phyloP scores from a whole-genome alignment of 345 rosid species.

The Microthlaspi erraticum region DNA sequence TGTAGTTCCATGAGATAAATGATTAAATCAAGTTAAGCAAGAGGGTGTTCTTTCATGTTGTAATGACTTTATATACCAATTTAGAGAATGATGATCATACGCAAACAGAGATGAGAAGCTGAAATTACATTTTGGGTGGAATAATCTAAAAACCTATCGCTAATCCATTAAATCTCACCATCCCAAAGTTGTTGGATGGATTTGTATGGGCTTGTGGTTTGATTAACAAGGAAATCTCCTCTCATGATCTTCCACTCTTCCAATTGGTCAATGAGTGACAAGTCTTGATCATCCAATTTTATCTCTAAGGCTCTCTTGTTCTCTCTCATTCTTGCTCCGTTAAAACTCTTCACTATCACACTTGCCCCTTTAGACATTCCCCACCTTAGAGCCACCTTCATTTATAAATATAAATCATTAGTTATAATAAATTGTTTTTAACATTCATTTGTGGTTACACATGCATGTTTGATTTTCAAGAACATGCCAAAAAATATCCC shows the following conservation, averaged over 20 bases:
- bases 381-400: slow-evolving; percentile 84
- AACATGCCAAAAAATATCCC: background rate
- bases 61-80: slow-evolving; percentile 34
- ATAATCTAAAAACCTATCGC: slow-evolving; percentile 7
- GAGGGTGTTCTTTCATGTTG: slow-evolving; percentile 20
- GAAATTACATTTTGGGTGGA: slow-evolving; percentile 31
- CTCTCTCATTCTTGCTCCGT: slow-evolving; percentile 62
- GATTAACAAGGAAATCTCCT: slow-evolving; percentile 72
- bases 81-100: slow-evolving; percentile 2
- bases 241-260: slow-evolving; percentile 81
- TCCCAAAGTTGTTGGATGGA: slow-evolving; percentile 80
- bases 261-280: slow-evolving; percentile 56
- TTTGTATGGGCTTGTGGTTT: slow-evolving; percentile 79
- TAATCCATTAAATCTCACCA: slow-evolving; percentile 58
- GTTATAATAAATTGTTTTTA: background rate
- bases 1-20: slow-evolving; percentile 23
- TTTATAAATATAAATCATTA: background rate
- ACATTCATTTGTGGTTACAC: background rate
- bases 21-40: slow-evolving; percentile 1
- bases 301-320: slow-evolving; percentile 63
- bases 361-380: slow-evolving; percentile 84
- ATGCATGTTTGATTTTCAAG: background rate
- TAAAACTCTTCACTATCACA: slow-evolving; percentile 83
- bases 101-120: slow-evolving; percentile 20
- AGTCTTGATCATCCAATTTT: slow-evolving; percentile 59